Evolutionary conservation across 2,329 filamentous ascomycete species (phyloP).

Genomic region (Penicillium sp.): DNA sequence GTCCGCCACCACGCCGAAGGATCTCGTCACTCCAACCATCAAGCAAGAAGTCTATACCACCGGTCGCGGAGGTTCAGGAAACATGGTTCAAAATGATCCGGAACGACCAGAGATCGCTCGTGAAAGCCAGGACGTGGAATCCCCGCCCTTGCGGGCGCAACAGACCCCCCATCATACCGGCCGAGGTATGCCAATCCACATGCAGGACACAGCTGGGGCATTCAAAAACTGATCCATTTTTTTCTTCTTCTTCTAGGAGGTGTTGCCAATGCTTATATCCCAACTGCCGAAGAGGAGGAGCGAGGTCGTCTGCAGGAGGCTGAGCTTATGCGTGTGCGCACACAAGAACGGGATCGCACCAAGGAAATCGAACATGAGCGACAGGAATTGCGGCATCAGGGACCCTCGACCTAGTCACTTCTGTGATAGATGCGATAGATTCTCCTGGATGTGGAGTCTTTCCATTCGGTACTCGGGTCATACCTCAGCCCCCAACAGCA

Average conservation of each 20-base stretch:
- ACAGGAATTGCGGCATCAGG: slow-evolving; percentile 11
- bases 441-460: background rate
- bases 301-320: slow-evolving; percentile 35
- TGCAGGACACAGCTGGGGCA: background rate
- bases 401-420: background rate
- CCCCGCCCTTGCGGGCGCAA: slow-evolving; percentile 41
- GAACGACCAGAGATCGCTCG: slow-evolving; percentile 66
- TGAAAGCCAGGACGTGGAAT: slow-evolving; percentile 77
- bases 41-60: slow-evolving; percentile 85
- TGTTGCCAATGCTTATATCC: slow-evolving; percentile 38
- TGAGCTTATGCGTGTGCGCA: slow-evolving; percentile 33
- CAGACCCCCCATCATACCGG: slow-evolving; percentile 44
- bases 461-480: background rate
- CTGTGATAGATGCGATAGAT: background rate
- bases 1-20: slow-evolving; percentile 53
- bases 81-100: slow-evolving; percentile 79
- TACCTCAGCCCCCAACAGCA: background rate
- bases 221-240: background rate
- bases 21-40: slow-evolving; percentile 78
- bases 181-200: slow-evolving; percentile 37
- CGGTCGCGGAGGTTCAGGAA: slow-evolving; percentile 82
- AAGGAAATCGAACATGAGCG: slow-evolving; percentile 26
- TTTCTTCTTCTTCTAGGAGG: slow-evolving; percentile 26
- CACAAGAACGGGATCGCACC: slow-evolving; percentile 28
- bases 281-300: slow-evolving; percentile 24